These are phyloP conservation scores for Aspergillus alliaceus DNA, from an alignment of 2,329 filamentous ascomycete genomes.

Conservation along the genomic window DNA sequence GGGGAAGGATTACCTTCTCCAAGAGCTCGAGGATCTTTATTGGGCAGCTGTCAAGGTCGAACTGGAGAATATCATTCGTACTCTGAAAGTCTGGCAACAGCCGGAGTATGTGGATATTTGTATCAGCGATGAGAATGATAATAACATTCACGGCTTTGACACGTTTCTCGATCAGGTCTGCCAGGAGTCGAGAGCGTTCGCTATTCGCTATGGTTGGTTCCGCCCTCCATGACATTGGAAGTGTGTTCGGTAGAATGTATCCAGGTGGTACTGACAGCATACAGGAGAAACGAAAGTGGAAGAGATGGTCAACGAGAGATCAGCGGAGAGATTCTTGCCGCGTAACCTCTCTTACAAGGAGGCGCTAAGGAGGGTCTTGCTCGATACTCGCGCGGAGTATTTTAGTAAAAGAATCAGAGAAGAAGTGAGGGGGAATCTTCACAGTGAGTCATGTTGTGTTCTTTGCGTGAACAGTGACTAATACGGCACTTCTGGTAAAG, in stretches of 20 bases:
- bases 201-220: slow-evolving; percentile 19
- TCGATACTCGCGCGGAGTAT: background rate
- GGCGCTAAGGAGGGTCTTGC: background rate
- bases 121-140: slow-evolving; percentile 28
- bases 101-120: slow-evolving; percentile 14
- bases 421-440: background rate
- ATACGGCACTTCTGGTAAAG: background rate
- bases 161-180: slow-evolving; percentile 42
- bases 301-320: background rate
- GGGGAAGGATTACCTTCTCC: slow-evolving; percentile 17
- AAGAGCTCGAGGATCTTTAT: slow-evolving; percentile 34
- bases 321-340: background rate
- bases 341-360: background rate
- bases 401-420: background rate
- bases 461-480: background rate
- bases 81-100: slow-evolving; percentile 35
- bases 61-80: slow-evolving; percentile 36
- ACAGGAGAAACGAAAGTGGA: background rate
- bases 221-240: background rate
- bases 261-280: background rate
- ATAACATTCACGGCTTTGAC: slow-evolving; percentile 39
- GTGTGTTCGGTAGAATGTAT: background rate
- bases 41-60: slow-evolving; percentile 40
- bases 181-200: slow-evolving; percentile 30
- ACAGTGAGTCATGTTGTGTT: background rate